These are phyloP conservation scores for Glycine latifolia DNA, from an alignment of 306 rosid species.

Conservation along the genomic window DNA sequence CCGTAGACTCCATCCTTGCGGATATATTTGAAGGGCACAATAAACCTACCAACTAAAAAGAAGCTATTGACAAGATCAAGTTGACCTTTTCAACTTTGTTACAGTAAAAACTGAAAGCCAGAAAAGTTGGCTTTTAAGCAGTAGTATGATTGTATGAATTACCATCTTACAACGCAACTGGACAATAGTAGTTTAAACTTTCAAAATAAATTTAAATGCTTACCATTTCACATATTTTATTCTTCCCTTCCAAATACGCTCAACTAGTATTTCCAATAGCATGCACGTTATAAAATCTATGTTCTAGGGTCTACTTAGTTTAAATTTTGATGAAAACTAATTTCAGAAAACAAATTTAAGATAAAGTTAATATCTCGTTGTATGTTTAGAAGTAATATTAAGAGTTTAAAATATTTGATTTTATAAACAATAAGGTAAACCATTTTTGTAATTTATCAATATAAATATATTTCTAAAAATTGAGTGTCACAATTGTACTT, in stretches of 20 bases:
- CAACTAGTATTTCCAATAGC: background rate
- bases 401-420: background rate
- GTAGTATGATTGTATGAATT: background rate
- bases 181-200: background rate
- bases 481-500: too few relatives aligned
- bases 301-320: background rate
- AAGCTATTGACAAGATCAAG: background rate
- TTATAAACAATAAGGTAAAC: background rate
- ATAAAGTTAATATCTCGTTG: background rate
- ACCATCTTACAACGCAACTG: background rate
- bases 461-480: background rate
- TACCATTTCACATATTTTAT: background rate
- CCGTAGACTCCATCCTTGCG: too few relatives aligned
- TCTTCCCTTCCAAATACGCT: background rate
- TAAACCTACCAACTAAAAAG: constrained; percentile 1
- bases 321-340: background rate
- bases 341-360: background rate
- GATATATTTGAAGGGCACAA: background rate
- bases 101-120: background rate
- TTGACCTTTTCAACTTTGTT: constrained; percentile 12
- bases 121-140: background rate
- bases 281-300: background rate
- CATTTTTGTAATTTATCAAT: too few relatives aligned
- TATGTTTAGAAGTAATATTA: background rate
- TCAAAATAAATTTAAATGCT: background rate